These are phyloP conservation scores for Neopestalotiopsis clavispora DNA, from an alignment of 2,329 filamentous ascomycete species.

Conservation along the genomic window DNA sequence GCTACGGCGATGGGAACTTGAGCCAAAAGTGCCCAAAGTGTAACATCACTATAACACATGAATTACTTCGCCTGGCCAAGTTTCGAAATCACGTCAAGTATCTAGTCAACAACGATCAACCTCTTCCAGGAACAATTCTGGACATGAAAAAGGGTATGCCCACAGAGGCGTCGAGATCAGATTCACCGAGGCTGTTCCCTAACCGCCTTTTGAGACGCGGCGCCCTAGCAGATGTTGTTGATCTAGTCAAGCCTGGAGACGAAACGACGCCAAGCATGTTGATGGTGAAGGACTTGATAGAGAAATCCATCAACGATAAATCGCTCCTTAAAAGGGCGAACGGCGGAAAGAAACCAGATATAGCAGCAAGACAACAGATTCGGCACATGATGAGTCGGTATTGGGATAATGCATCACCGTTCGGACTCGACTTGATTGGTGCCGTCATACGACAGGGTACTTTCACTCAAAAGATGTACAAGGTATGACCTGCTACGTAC, in stretches of 20 bases:
- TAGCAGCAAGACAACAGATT: not conserved
- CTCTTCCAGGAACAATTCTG: constrained; percentile 8
- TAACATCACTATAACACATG: not conserved
- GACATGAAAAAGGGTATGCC: constrained; percentile 7
- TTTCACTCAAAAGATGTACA: constrained; percentile 15
- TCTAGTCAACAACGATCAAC: constrained; percentile 12
- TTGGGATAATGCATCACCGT: constrained; percentile 12
- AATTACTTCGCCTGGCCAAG: not conserved
- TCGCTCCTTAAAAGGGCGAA: not conserved
- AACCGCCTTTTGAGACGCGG: constrained; percentile 11
- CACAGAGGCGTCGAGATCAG: not conserved
- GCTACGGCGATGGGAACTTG: not conserved
- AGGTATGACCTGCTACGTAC: not conserved
- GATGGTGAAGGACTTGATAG: constrained; percentile 8
- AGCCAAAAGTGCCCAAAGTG: not conserved
- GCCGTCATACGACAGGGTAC: constrained; percentile 7
- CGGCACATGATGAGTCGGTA: constrained; percentile 15
- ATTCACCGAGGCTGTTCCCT: constrained; percentile 6
- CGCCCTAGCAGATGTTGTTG: constrained; percentile 5
- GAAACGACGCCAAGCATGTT: constrained; percentile 4
- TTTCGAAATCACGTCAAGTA: constrained; percentile 8
- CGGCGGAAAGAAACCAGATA: constrained; percentile 4
- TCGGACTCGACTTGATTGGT: constrained; percentile 1
- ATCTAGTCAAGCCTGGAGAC: constrained; percentile 9
- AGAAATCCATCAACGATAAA: constrained; percentile 7